Evolutionary conservation across 768 basidiomycete species (phyloP).

Genomic region (Leccinum longicurvipes): DNA sequence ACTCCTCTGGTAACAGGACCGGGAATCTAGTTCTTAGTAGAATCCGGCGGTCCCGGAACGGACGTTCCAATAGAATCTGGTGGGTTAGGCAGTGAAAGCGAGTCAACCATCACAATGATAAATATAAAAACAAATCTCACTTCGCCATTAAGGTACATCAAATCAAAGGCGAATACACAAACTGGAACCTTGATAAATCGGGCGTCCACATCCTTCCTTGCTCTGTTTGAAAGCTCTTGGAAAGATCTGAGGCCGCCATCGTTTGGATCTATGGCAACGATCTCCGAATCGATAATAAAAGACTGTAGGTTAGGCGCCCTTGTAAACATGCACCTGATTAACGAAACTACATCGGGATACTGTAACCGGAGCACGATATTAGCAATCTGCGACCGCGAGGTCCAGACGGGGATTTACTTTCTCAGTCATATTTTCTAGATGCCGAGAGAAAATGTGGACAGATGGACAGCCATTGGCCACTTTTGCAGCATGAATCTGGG

Average conservation of each 20-base stretch:
- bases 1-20: conserved; percentile 44
- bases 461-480: conserved; percentile 24
- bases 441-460: conserved; percentile 79
- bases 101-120: background rate
- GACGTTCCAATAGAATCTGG: conserved; percentile 63
- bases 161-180: conserved; percentile 83
- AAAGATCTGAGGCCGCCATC: conserved; percentile 70
- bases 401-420: conserved; percentile 47
- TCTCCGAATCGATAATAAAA: conserved; percentile 83
- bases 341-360: conserved; percentile 78
- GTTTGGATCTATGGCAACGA: conserved; percentile 73
- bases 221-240: conserved; percentile 82
- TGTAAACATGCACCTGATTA: conserved; percentile 52
- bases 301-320: conserved; percentile 43
- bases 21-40: conserved; percentile 65
- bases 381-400: conserved; percentile 1
- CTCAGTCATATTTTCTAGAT: conserved; percentile 89
- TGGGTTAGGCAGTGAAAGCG: conserved; percentile 1
- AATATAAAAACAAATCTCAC: conserved; percentile 40
- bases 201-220: conserved; percentile 77
- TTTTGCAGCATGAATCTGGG: conserved; percentile 64
- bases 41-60: conserved; percentile 68
- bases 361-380: conserved; percentile 29
- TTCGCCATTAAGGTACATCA: conserved; percentile 81
- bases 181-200: conserved; percentile 75